phyloP scores from a whole-genome alignment of 1,139 yeast species.

The Casaregolazyma lundiana region DNA sequence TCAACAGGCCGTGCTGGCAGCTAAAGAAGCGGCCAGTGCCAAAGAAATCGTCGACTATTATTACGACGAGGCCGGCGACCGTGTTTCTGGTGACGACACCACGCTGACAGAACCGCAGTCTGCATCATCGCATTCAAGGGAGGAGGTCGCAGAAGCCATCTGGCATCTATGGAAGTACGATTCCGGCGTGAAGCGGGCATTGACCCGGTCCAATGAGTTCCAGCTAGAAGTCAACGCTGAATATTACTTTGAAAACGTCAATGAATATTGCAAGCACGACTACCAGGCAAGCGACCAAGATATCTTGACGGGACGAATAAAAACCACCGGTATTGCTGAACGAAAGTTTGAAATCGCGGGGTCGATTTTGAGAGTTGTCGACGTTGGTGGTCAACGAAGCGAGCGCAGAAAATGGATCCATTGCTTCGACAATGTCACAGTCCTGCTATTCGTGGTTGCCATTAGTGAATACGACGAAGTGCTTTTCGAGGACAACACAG shows the following conservation, averaged over 20 bases:
- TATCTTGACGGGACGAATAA: slow-evolving; percentile 83
- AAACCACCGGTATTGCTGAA: slow-evolving; percentile 94
- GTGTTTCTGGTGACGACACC: slow-evolving; percentile 9
- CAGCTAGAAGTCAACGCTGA: slow-evolving; percentile 78
- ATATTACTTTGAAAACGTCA: slow-evolving; percentile 69
- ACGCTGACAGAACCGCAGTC: background rate
- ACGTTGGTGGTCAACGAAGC: slow-evolving; percentile 96
- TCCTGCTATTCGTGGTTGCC: slow-evolving; percentile 86
- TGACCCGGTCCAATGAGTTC: slow-evolving; percentile 63
- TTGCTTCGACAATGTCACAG: slow-evolving; percentile 88
- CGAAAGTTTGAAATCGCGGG: slow-evolving; percentile 65
- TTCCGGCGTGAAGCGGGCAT: slow-evolving; percentile 59
- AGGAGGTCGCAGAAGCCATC: slow-evolving; percentile 65
- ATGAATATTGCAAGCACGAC: slow-evolving; percentile 55
- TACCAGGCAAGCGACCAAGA: slow-evolving; percentile 78
- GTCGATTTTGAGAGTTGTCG: slow-evolving; percentile 70
- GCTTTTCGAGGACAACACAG: slow-evolving; percentile 83
- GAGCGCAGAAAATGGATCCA: slow-evolving; percentile 96
- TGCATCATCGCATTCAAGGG: slow-evolving; percentile 22
- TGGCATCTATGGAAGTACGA: slow-evolving; percentile 63
- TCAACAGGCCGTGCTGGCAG: slow-evolving; percentile 9
- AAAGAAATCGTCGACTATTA: background rate
- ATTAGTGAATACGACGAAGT: slow-evolving; percentile 90
- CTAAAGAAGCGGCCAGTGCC: background rate
- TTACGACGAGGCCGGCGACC: slow-evolving; percentile 3